Percentiles rank a stretch among this genome's conserved stretches.
phyloP scores from a whole-genome alignment of 768 basidiomycete genomes.

The Lactarius pseudohatsudake region DNA sequence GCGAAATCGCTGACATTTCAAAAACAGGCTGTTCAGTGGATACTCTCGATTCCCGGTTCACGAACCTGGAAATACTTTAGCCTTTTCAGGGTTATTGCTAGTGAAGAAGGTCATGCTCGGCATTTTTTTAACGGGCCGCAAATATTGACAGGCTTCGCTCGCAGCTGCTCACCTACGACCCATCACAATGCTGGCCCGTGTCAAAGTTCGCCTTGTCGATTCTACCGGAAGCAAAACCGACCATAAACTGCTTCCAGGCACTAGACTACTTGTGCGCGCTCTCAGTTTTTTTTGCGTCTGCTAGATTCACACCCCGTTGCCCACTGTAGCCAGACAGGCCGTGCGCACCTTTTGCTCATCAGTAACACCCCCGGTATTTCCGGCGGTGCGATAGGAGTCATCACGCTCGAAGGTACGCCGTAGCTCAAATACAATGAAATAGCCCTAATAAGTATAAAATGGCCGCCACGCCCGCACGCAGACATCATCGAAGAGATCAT shows the following conservation, averaged over 20 bases:
- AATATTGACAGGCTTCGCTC: not conserved
- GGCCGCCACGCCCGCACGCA: constrained; percentile 30
- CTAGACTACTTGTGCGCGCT: constrained; percentile 80
- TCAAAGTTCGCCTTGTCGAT: constrained; percentile 76
- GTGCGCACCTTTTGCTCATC: constrained; percentile 87
- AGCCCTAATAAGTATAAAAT: not conserved
- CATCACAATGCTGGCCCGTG: constrained; percentile 71
- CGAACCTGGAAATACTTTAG: constrained; percentile 59
- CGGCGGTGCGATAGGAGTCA: constrained; percentile 87
- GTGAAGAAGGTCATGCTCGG: constrained; percentile 66
- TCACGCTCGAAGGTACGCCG: constrained; percentile 74
- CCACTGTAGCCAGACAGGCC: constrained; percentile 76
- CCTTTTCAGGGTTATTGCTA: constrained; percentile 80
- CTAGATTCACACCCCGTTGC: not conserved
- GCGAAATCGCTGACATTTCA: constrained; percentile 9
- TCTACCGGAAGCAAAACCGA: constrained; percentile 83
- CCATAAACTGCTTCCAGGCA: constrained; percentile 93
- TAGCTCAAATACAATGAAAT: not conserved
- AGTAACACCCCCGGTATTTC: constrained; percentile 77
- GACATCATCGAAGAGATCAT: constrained; percentile 94
- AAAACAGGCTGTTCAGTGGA: constrained; percentile 65
- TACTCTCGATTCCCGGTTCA: constrained; percentile 94
- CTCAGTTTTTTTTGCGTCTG: not conserved
- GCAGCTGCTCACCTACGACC: constrained; percentile 87
- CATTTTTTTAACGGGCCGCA: not conserved